A percentile compares a stretch with the other conserved stretches of the same genome.
Evolutionary conservation across 2,329 filamentous ascomycete genomes (phyloP).

Genomic region (Colletotrichum sp.): DNA sequence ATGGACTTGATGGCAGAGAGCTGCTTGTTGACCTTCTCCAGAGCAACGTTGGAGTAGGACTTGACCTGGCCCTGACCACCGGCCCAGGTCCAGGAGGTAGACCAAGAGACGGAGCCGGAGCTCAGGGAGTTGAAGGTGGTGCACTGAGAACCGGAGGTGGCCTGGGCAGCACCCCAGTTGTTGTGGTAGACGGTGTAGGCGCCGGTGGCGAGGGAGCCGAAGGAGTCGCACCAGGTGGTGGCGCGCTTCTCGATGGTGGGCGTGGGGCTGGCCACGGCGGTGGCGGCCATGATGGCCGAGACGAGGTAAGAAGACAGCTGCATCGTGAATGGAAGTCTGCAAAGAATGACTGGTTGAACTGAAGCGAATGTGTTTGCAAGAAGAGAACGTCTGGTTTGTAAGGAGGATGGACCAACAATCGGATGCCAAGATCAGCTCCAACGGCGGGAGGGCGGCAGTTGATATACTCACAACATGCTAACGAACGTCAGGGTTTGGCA

Average conservation of each 20-base stretch:
- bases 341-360: not conserved
- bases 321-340: not conserved
- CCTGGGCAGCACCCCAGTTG: conserved; percentile 49
- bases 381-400: not conserved
- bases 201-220: conserved; percentile 37
- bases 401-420: not conserved
- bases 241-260: conserved; percentile 37
- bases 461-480: conserved; percentile 1
- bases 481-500: not conserved
- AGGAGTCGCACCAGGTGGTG: conserved; percentile 42
- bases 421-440: not conserved
- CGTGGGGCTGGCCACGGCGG: conserved; percentile 31
- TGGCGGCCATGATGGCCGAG: conserved; percentile 32
- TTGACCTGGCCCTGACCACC: conserved; percentile 45
- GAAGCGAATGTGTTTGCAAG: not conserved
- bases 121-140: conserved; percentile 40
- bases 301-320: conserved; percentile 22
- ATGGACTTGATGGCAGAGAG: conserved; percentile 40
- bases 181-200: conserved; percentile 57
- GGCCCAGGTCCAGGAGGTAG: conserved; percentile 45
- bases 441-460: not conserved
- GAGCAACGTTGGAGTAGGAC: conserved; percentile 48
- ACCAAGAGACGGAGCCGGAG: conserved; percentile 42
- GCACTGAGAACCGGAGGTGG: conserved; percentile 42
- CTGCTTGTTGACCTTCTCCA: conserved; percentile 37